These are phyloP conservation scores for Barnettozyma vustinii DNA, from an alignment of 805 yeast species.

Conservation along the genomic window DNA sequence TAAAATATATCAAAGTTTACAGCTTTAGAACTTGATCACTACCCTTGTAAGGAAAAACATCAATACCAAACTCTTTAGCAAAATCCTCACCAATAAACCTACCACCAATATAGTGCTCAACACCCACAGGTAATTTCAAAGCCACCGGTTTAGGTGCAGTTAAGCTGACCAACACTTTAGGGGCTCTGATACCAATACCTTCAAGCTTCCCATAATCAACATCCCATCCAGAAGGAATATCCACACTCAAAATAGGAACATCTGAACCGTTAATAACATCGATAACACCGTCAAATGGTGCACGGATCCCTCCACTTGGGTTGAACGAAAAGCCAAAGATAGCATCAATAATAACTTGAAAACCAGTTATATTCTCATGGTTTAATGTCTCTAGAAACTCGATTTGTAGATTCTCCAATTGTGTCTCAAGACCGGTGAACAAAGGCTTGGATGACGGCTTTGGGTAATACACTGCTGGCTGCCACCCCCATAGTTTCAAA, in stretches of 20 bases:
- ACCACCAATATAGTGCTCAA: conserved; percentile 81
- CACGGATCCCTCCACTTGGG: conserved; percentile 65
- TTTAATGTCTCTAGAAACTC: conserved; percentile 43
- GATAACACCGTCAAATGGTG: conserved; percentile 58
- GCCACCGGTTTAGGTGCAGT: conserved; percentile 96
- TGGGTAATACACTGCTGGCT: conserved; percentile 78
- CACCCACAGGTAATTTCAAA: conserved; percentile 37
- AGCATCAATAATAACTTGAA: conserved; percentile 60
- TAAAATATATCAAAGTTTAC: not conserved
- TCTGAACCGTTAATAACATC: conserved; percentile 30
- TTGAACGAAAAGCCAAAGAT: conserved; percentile 91
- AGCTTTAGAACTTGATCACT: conserved; percentile 49
- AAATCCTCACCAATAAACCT: conserved; percentile 65
- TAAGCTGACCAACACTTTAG: conserved; percentile 68
- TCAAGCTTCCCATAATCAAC: conserved; percentile 77
- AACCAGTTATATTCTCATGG: conserved; percentile 21
- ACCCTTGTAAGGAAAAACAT: conserved; percentile 54
- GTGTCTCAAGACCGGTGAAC: conserved; percentile 57
- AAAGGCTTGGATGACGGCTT: conserved; percentile 53
- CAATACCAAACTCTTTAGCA: conserved; percentile 70
- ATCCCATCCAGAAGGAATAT: conserved; percentile 96
- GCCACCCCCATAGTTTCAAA: conserved; percentile 70
- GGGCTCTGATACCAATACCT: conserved; percentile 39
- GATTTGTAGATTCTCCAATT: conserved; percentile 60
- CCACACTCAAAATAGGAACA: conserved; percentile 72